Evolutionary conservation across 2,329 filamentous ascomycete genomes (phyloP), one percentile per base, ranked within the genome.

Genomic region (Knufia petricola): DNA sequence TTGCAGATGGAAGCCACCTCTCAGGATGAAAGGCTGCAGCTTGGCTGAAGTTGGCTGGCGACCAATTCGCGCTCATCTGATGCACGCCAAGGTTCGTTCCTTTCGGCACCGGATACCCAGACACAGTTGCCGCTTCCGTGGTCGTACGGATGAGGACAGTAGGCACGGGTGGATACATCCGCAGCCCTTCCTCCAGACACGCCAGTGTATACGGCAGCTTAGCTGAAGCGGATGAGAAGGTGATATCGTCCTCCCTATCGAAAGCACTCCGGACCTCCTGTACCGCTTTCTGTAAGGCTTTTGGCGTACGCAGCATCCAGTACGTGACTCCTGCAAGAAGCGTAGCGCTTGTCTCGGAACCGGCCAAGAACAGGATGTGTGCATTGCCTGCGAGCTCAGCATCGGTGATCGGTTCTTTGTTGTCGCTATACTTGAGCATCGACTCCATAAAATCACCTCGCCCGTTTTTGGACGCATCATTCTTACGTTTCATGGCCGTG

Each of bases 341-440:
- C 0, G 70, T 70, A 0, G 71, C 70, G 0, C 70, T 74, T 0
- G 72, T 74, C 47, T 74, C 70, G 3, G 63, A 66, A 0, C 71
- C 72, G 0, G 67, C 71, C 2, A 64, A 49, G 4, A 71, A 59
- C 32, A 71, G 38, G 15, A 62, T 43, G 3, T 58, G 49, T 1
- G 61, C 56, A 34, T 65, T 68, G 2, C 56, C 44, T 34, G 64
- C 57, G 36, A 72, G 64, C 40, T 70, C 66, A 1, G 49, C 55
- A 1, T 50, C 32, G 4, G 31, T 58, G 48, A 64, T 20, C 2
- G 50, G 52, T 12, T 41, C 41, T 6, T 50, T 42, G 15, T 46
- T 36, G 10, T 51, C 43, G 7, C 48, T 44, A n/a, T 49, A 23
- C 23, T 38, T 46, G 19, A 55, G 31, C n/a, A 55, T 39, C 19